Percentiles rank a stretch among this genome's conserved stretches.
phyloP scores from a whole-genome alignment of 306 rosid genomes.

The Acacia melanoxylon region DNA sequence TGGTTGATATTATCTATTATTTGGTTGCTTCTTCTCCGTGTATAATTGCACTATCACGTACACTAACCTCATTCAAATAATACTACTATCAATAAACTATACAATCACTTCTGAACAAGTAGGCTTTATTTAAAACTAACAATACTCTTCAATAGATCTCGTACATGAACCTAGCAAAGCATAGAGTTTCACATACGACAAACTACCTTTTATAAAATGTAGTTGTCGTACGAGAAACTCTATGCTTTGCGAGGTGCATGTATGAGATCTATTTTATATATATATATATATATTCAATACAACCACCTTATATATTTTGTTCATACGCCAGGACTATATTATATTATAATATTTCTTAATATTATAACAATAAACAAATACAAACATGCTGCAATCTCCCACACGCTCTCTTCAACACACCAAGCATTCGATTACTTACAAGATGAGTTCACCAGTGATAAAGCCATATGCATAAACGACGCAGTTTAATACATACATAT shows the following conservation, averaged over 20 bases:
- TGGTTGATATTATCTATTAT: not conserved
- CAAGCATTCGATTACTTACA: not conserved
- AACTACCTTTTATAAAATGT: not conserved
- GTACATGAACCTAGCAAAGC: slow-evolving; percentile 28
- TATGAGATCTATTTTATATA: not conserved
- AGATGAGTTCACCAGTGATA: not conserved
- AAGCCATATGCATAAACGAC: not conserved
- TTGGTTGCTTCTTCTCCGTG: not conserved
- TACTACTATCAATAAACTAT: not conserved
- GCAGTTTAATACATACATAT: not conserved
- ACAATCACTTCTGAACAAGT: not conserved
- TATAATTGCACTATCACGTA: not conserved
- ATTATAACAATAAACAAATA: not conserved
- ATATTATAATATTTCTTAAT: too few species aligned
- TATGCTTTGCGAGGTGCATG: slow-evolving; percentile 31
- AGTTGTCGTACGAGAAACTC: not conserved
- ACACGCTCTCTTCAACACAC: not conserved
- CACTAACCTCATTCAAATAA: not conserved
- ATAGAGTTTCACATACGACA: slow-evolving; percentile 1
- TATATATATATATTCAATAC: not conserved
- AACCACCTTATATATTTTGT: not conserved
- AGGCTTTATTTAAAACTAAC: not conserved
- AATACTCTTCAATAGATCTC: not conserved
- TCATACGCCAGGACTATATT: not conserved
- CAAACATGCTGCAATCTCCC: not conserved